Conservation (phyloP, 176 grass and related monocot genomes). For the Phyllostachys edulis region DNA sequence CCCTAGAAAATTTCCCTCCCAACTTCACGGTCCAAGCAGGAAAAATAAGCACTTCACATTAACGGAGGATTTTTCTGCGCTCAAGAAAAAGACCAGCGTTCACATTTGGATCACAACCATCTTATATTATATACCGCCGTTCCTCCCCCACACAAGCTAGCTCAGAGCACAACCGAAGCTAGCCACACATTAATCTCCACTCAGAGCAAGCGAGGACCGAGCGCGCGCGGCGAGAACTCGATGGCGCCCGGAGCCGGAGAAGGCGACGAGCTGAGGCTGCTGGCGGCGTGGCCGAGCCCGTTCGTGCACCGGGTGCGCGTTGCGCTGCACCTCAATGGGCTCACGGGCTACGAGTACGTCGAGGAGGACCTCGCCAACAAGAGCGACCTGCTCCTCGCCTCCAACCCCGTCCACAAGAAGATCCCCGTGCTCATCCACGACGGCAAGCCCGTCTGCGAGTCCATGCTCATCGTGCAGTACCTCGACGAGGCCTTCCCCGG, state of each 20-base stretch:
- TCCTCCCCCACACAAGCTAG: too few relatives aligned
- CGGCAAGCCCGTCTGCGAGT: constrained; percentile 48
- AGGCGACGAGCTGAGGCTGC: constrained; percentile 13
- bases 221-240: not conserved
- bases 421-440: constrained; percentile 58
- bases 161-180: too few relatives aligned
- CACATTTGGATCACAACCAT: too few relatives aligned
- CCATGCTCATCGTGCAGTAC: constrained; percentile 56
- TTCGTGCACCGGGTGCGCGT: constrained; percentile 32
- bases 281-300: constrained; percentile 14
- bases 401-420: constrained; percentile 66
- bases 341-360: constrained; percentile 40
- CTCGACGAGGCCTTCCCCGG: constrained; percentile 50
- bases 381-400: constrained; percentile 55
- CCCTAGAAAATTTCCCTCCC: too few relatives aligned
- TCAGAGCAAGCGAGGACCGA: too few relatives aligned
- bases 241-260: not conserved
- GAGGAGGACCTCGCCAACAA: constrained; percentile 40
- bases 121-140: too few relatives aligned
- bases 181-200: too few relatives aligned
- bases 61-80: too few relatives aligned
- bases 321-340: constrained; percentile 52
- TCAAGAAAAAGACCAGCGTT: too few relatives aligned
- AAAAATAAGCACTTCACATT: too few relatives aligned
- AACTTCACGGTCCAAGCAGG: too few relatives aligned